A percentile compares a stretch with the other conserved stretches of the same genome.
phyloP scores from a whole-genome alignment of 2,329 filamentous ascomycete species.

The Clathrospora elynae region DNA sequence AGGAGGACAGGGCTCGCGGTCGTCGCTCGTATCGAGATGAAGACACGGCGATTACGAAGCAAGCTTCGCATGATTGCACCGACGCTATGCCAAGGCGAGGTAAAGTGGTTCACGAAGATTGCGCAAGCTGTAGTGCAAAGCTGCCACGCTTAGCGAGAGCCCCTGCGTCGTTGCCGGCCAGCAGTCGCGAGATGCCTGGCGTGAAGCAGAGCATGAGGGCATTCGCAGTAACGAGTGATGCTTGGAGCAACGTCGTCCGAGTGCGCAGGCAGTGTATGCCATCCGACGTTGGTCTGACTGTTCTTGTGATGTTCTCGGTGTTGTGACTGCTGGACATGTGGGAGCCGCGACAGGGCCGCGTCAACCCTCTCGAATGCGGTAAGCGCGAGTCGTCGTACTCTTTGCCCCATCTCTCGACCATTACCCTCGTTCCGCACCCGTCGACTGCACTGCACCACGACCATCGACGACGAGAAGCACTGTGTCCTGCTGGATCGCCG shows the following conservation, averaged over 20 bases:
- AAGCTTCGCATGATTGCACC: no score
- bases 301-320: slow-evolving; percentile 11
- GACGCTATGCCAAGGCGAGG: no score
- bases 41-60: no score
- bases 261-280: background rate
- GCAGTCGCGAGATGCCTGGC: no score
- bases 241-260: background rate
- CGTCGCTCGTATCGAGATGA: no score
- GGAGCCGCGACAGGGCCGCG: slow-evolving; percentile 24
- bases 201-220: no score
- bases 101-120: slow-evolving; percentile 18
- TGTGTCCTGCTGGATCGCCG: slow-evolving; percentile 13
- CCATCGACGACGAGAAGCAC: slow-evolving; percentile 8
- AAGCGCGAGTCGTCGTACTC: slow-evolving; percentile 18
- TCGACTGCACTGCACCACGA: slow-evolving; percentile 13
- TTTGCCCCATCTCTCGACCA: slow-evolving; percentile 21
- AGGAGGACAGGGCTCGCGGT: no score
- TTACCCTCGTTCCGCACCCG: slow-evolving; percentile 19
- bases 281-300: slow-evolving; percentile 6
- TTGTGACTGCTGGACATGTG: slow-evolving; percentile 19
- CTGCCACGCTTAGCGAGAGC: slow-evolving; percentile 17
- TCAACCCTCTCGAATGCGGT: slow-evolving; percentile 17
- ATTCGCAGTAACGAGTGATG: no score
- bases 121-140: slow-evolving; percentile 21
- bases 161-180: slow-evolving; percentile 16